These are phyloP conservation scores for Rhodomyrtus psidioides DNA, from an alignment of 441 rosid species.

Conservation along the genomic window DNA sequence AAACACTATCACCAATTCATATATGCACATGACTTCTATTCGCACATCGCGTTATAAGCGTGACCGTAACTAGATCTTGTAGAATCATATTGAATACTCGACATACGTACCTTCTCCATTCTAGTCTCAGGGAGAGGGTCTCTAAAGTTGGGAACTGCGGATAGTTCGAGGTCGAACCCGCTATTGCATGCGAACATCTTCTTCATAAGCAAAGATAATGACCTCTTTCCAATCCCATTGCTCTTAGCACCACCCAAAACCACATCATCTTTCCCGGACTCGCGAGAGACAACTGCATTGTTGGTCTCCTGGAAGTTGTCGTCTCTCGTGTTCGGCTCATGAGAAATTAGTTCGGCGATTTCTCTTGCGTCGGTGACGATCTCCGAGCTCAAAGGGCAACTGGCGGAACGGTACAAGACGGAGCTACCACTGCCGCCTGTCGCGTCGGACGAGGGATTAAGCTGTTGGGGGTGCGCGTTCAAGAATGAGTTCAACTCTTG, in stretches of 20 bases:
- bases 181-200: constrained; percentile 34
- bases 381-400: background rate
- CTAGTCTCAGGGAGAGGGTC: constrained; percentile 35
- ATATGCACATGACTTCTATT: background rate
- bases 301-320: background rate
- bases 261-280: constrained; percentile 10
- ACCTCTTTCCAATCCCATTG: constrained; percentile 18
- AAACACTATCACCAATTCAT: background rate
- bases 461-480: constrained; percentile 6
- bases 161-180: constrained; percentile 13
- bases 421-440: background rate
- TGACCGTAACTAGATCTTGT: background rate
- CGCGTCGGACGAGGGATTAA: background rate
- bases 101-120: constrained; percentile 35
- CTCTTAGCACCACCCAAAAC: constrained; percentile 6
- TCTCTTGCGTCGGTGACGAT: background rate
- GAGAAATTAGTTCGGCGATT: background rate
- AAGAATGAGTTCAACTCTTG: constrained; percentile 17
- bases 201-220: constrained; percentile 41
- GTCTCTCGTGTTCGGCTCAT: background rate
- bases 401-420: background rate
- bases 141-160: constrained; percentile 22
- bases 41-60: background rate
- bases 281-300: background rate
- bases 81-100: background rate